Evolutionary conservation across 345 rosid genomes (phyloP), one percentile per base, ranked within the genome.

Genomic region (Excoecaria agallocha): DNA sequence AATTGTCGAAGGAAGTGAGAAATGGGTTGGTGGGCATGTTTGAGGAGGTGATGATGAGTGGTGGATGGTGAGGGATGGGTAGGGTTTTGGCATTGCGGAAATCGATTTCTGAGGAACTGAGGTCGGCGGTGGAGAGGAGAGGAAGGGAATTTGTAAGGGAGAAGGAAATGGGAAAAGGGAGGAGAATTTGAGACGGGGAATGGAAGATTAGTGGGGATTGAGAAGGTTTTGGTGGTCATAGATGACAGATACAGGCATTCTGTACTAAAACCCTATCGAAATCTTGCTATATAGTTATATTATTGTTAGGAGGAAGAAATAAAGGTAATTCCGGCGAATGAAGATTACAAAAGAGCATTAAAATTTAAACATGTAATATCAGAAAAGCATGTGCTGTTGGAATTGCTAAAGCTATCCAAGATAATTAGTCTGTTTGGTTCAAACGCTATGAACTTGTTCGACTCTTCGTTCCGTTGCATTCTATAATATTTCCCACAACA

Each of bases 1-100:
- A 83, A 60, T 59, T 78, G 87, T 41, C 50, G 86, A 13, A 94
- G 91, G 76, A 84, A 87, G 54, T 63, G 78, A 16, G 83, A 71
- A 72, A 94, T 74, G 3, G 93, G 89, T 72, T 76, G 75, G 64
- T 69, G 89, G 56, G 97, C 85, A 38, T 83, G 86, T 22, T 72
- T 68, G 64, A 74, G 13, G 24, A 82, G 70, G 56, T 15, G 63
- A 10, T 49, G 12, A 17, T 60, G 49, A 52, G 57, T 38, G 13
- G 71, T n/a, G 82, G 39, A 49, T 9, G 30, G 57, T 22, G 48
- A 19, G 39, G 72, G 59, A 70, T 35, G 75, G 37, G 8, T 3
- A 76, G 66, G 73, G 66, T 71, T 55, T 68, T 50, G 54, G 74
- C 45, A 15, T 71, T 64, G 73, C 48, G 77, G 76, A n/a, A 59